Percentiles rank a stretch among this genome's conserved stretches.
These are phyloP conservation scores for Xerocomellus amylosporus DNA, from an alignment of 768 basidiomycete genomes.

Conservation along the genomic window DNA sequence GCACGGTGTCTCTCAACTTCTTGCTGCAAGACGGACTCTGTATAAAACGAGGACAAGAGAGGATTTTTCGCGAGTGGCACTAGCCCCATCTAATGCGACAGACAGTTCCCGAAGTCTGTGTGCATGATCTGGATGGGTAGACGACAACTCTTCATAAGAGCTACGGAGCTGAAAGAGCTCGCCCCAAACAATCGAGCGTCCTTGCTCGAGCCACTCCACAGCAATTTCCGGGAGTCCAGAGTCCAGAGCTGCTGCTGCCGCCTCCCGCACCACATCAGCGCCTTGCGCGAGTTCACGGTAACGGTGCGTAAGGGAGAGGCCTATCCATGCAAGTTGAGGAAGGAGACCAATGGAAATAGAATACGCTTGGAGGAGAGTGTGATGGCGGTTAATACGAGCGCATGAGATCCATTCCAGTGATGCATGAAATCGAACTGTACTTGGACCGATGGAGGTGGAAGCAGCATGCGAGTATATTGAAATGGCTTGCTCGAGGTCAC, in stretches of 20 bases:
- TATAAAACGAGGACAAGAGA: no score
- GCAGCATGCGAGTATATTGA: conserved; percentile 1
- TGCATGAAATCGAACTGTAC: conserved; percentile 2
- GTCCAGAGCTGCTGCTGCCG: conserved; percentile 22
- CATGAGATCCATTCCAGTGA: conserved; percentile 2
- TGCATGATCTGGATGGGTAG: no score
- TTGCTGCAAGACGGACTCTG: background rate
- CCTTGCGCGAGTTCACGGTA: conserved; percentile 7
- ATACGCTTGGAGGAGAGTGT: conserved; percentile 19
- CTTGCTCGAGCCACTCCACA: conserved; percentile 18
- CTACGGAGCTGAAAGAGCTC: conserved; percentile 16
- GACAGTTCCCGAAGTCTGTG: no score
- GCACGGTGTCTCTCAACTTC: background rate
- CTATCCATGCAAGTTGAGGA: conserved; percentile 17
- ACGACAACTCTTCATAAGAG: background rate
- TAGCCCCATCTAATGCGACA: background rate
- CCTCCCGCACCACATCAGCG: conserved; percentile 18
- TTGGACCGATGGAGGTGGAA: background rate
- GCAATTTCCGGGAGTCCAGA: background rate
- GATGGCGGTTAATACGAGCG: background rate
- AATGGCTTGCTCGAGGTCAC: background rate
- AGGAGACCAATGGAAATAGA: conserved; percentile 4
- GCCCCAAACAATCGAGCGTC: conserved; percentile 15
- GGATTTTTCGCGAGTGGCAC: background rate
- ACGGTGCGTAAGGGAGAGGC: conserved; percentile 15